Evolutionary conservation across 2,329 filamentous ascomycete genomes (phyloP), one percentile per base, ranked within the genome.

Genomic region (Stagonosporopsis vannaccii): DNA sequence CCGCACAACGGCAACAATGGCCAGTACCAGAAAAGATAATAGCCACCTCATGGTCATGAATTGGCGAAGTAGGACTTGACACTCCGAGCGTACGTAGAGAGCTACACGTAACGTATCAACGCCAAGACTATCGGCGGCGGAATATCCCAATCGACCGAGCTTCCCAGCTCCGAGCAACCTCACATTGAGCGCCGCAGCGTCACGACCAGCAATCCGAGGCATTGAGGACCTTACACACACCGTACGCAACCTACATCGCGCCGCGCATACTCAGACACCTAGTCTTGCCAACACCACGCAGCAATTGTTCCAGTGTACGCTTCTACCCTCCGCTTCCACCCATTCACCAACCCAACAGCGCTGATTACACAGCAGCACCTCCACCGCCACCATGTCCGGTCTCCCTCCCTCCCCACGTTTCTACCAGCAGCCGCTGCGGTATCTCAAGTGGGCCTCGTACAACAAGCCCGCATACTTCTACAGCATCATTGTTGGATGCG

Each of bases 401-500:
- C 23, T 58, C 19, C 82, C 84, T 51, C 37, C 67, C 41, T 54
- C 62, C n/a, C 72, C 72, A 44, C 83, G 84, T 71, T 97, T 99
- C 89, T 97, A 90, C 87, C 84, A 87, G 65, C 84, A 85, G 57
- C 95, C 95, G 63, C 72, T 96, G 75, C 87, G 87, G 70, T 98
- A 97, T 87, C 80, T 90, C 71, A 89, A 89, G 79, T 98, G 93
- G 92, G 88, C 92, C 49, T 85, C 90, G 46, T 89, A 92, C 80
- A 89, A 95, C 78, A 90, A 90, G 77, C 95, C 95, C 47, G 92
- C 92, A 57, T 90, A 92, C 81, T 96, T 97, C 84, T 98, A 87
- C 85, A 92, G 91, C 69, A 81, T 91, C 71, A 74, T 91, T 56
- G 80, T 98, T 65, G 94, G 91, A 67, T 81, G 78, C 62, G 70